phyloP scores from a whole-genome alignment of 805 yeast genomes.

The Scheffersomyces spartinae region DNA sequence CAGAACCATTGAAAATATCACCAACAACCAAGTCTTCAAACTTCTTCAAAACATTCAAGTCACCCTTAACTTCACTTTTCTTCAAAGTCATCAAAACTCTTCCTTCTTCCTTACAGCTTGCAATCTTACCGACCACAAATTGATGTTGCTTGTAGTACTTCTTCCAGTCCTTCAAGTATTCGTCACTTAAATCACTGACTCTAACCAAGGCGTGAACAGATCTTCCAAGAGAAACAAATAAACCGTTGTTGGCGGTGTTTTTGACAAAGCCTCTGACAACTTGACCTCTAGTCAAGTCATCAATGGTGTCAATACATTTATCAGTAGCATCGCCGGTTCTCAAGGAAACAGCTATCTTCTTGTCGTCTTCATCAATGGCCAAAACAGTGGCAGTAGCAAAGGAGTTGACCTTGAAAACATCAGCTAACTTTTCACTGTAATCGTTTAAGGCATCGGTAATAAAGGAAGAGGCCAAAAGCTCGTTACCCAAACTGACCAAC shows the following conservation, averaged over 20 bases:
- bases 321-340: conserved; percentile 44
- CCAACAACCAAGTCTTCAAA: conserved; percentile 63
- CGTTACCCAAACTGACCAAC: conserved; percentile 57
- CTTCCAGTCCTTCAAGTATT: conserved; percentile 82
- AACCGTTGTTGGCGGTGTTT: conserved; percentile 61
- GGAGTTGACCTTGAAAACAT: conserved; percentile 38
- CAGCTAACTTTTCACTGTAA: conserved; percentile 41
- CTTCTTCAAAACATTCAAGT: conserved; percentile 41
- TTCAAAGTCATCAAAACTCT: conserved; percentile 70
- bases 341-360: conserved; percentile 52
- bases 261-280: conserved; percentile 75
- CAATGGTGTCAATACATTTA: conserved; percentile 32
- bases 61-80: conserved; percentile 70
- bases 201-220: conserved; percentile 68
- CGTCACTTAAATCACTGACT: conserved; percentile 71
- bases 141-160: conserved; percentile 60
- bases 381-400: conserved; percentile 46
- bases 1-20: conserved; percentile 65
- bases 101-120: conserved; percentile 48
- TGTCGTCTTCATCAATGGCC: conserved; percentile 34
- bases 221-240: conserved; percentile 68
- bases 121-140: conserved; percentile 61
- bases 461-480: conserved; percentile 50
- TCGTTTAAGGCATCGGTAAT: conserved; percentile 72
- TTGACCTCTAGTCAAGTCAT: conserved; percentile 56